Evolutionary conservation across 2,329 filamentous ascomycete genomes (phyloP), one percentile per base, ranked within the genome.

Genomic region (Thermomyces lanuginosus): DNA sequence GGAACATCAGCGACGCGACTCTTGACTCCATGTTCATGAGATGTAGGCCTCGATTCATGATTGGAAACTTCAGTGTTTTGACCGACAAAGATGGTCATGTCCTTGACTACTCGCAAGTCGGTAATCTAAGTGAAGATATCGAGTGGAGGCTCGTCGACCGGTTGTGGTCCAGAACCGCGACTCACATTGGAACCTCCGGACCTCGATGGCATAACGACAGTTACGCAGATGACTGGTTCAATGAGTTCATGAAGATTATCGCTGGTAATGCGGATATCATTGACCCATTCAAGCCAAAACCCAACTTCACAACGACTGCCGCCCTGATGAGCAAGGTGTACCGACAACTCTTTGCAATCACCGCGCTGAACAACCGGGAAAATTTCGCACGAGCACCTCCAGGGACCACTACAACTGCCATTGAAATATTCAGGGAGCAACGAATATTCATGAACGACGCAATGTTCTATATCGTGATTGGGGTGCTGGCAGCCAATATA

Each of bases 141-240:
- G 26, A 28, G 7, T 21, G 24, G 4, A 6, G 10, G 12, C 12
- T 29, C 21, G 3, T 23, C 14, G 22, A 10, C 21, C 2, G 14
- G 18, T n/a, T 29, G 27, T 21, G 25, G 25, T 17, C 21, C 27
- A 4, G 25, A 21, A 8, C 13, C 10, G 2, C 20, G 11, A 8
- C 16, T 29, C 6, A 19, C 11, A 2, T 17, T 9, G 6, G 11
- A 23, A 5, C 36, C 18, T 6, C 10, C 25, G 16, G 25, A 11
- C 12, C 14, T 21, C 9, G 12, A 2, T 67, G 58, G 56, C 67
- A 69, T 35, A 66, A 63, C 29, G 54, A 64, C 22, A 55, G 46
- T 0, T 40, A 53, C 1, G 43, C 61, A 0, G 38, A 36, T 0
- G 60, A 64, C 21, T 66, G 57, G 46, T 41, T 61, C 16, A 64